A percentile compares a stretch with the other conserved stretches of the same genome.
These are phyloP conservation scores for Pseudomonodictys pantanalensis DNA, from an alignment of 495 filamentous ascomycete genomes.

Conservation along the genomic window DNA sequence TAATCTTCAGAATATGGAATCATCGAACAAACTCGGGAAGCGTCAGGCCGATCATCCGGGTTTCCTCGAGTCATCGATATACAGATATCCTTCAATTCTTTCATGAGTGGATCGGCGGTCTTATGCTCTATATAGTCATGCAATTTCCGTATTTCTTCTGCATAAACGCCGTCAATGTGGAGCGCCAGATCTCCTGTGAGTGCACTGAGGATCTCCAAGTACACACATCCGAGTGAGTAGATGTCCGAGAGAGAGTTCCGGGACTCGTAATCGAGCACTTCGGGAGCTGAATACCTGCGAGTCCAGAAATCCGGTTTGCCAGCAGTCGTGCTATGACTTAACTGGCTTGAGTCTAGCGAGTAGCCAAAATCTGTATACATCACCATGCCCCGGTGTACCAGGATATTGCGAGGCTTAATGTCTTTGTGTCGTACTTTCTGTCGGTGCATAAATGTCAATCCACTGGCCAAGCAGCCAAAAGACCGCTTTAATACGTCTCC, in stretches of 20 bases:
- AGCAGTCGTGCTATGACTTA: not conserved
- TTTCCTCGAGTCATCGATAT: too few relatives aligned
- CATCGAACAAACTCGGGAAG: too few relatives aligned
- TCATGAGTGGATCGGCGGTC: too few relatives aligned
- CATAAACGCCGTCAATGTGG: too few relatives aligned
- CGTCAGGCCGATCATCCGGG: too few relatives aligned
- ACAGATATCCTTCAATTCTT: too few relatives aligned
- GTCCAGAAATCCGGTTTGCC: not conserved
- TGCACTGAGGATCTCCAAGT: not conserved
- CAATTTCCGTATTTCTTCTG: too few relatives aligned
- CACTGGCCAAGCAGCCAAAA: constrained; percentile 13
- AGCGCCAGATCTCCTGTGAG: too few relatives aligned
- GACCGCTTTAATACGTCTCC: not conserved
- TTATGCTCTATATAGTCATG: too few relatives aligned
- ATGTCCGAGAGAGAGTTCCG: not conserved
- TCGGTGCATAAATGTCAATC: constrained; percentile 17
- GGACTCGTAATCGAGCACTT: not conserved
- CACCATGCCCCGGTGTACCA: constrained; percentile 6
- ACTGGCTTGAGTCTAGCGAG: constrained; percentile 1
- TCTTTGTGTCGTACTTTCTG: constrained; percentile 23
- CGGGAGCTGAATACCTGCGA: constrained; percentile 14
- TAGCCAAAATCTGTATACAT: constrained; percentile 25
- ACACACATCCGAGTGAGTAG: not conserved
- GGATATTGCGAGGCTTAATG: constrained; percentile 24
- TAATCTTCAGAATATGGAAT: too few relatives aligned